A percentile compares a stretch with the other conserved stretches of the same genome.
Evolutionary conservation across 169 alveolate genomes (phyloP).

Genomic region (Eimeria necatrix): DNA sequence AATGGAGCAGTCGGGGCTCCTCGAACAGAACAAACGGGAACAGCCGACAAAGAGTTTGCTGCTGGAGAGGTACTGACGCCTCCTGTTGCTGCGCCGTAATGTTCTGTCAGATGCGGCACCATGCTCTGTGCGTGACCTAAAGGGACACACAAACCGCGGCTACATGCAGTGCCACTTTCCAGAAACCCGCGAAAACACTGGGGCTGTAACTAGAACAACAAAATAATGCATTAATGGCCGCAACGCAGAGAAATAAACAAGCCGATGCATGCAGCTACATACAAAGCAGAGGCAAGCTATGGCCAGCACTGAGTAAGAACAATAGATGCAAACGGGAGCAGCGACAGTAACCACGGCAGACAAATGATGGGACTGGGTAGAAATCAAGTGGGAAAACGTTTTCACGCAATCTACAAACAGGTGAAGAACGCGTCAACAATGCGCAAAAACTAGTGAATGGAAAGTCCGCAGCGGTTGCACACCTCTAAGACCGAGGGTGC

Average conservation of each 20-base stretch:
- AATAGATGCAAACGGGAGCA: neutral
- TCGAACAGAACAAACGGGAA: constrained; percentile 96
- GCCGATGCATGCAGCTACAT: no score
- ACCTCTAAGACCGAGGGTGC: constrained; percentile 99
- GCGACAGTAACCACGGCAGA: neutral
- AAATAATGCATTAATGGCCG: no score
- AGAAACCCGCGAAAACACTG: no score
- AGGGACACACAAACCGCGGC: neutral
- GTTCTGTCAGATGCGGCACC: constrained; percentile 97
- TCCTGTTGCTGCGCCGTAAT: constrained; percentile 98
- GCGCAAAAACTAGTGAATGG: neutral
- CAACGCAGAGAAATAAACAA: no score
- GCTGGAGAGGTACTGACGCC: constrained; percentile 94
- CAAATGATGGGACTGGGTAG: neutral
- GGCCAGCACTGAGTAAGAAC: neutral
- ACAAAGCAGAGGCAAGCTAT: no score
- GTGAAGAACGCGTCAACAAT: neutral
- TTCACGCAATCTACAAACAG: neutral
- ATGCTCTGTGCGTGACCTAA: constrained; percentile 92
- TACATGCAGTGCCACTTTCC: neutral
- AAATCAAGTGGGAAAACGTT: neutral
- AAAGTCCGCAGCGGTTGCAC: constrained; percentile 76
- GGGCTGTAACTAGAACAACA: no score
- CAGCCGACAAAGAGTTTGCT: constrained; percentile 85
- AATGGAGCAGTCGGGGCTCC: constrained; percentile 99